Evolutionary conservation across 129 eudicot species (phyloP).

Genomic region (Flaveria sonorensis): DNA sequence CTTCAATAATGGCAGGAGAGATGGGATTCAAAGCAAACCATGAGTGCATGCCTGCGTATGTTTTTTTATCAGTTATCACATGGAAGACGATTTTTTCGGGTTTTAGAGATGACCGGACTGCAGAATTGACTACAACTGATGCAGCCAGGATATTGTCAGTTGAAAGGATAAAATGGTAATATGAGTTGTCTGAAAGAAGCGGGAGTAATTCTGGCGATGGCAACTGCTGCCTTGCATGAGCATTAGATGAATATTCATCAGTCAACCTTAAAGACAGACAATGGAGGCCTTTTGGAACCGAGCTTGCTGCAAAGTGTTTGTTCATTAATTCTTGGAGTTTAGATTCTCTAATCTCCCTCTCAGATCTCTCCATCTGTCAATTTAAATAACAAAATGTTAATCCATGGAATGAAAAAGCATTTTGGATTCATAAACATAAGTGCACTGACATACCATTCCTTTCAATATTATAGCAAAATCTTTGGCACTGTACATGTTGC

Average conservation of each 20-base stretch:
- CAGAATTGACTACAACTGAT: constrained; percentile 91
- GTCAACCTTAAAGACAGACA: constrained; percentile 92
- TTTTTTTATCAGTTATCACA: constrained; percentile 94
- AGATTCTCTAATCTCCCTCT: constrained; percentile 82
- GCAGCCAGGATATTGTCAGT: constrained; percentile 97
- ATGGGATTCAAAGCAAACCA: constrained; percentile 94
- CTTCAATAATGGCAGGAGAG: constrained; percentile 90
- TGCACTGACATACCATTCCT: constrained; percentile 74
- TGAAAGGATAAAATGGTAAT: constrained; percentile 77
- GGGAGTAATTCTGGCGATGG: constrained; percentile 97
- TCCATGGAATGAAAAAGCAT: constrained; percentile 7
- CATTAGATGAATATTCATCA: constrained; percentile 96
- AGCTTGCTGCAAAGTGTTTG: constrained; percentile 96
- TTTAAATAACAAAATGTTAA: not conserved
- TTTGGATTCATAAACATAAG: constrained; percentile 10
- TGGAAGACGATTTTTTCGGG: constrained; percentile 92
- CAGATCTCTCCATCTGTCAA: constrained; percentile 90
- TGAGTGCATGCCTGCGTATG: constrained; percentile 99
- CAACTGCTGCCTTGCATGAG: constrained; percentile 92
- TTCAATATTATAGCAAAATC: constrained; percentile 80
- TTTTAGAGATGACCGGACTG: constrained; percentile 67
- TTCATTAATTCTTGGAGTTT: constrained; percentile 91
- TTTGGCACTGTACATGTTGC: constrained; percentile 71
- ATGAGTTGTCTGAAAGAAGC: constrained; percentile 85
- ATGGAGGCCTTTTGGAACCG: constrained; percentile 91